These are phyloP conservation scores for Xylaria grammica DNA, from an alignment of 495 filamentous ascomycete species.

Conservation along the genomic window DNA sequence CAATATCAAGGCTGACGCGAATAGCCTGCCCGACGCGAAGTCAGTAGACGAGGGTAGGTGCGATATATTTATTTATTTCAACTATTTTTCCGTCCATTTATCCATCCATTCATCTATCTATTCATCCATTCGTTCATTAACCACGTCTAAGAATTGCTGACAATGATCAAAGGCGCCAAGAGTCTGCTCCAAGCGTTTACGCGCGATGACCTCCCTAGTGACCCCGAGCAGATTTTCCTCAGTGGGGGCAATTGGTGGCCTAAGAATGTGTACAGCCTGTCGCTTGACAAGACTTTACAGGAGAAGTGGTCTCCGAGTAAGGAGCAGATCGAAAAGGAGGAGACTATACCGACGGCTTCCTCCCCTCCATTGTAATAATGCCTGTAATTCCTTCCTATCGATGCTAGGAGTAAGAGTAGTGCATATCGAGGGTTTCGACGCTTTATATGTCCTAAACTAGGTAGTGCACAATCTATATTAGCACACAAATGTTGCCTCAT, in stretches of 20 bases:
- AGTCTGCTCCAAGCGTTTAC: neutral
- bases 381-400: no score
- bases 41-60: neutral
- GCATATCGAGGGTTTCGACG: no score
- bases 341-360: neutral
- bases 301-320: neutral
- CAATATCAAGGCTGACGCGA: neutral
- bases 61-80: no score
- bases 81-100: no score
- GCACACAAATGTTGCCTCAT: no score
- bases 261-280: neutral
- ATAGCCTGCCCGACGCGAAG: neutral
- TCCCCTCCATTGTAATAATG: no score
- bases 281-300: neutral
- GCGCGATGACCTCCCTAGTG: neutral
- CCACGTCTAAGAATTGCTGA: no score
- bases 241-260: constrained; percentile 1
- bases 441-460: no score
- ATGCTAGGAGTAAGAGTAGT: no score
- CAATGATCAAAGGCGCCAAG: neutral
- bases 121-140: no score
- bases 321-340: constrained; percentile 5
- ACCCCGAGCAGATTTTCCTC: neutral
- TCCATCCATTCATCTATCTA: no score
- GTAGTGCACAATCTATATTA: no score